Base-by-base conservation (phyloP, 176 grass and related monocot genomes). In the Zoysia japonica region DNA sequence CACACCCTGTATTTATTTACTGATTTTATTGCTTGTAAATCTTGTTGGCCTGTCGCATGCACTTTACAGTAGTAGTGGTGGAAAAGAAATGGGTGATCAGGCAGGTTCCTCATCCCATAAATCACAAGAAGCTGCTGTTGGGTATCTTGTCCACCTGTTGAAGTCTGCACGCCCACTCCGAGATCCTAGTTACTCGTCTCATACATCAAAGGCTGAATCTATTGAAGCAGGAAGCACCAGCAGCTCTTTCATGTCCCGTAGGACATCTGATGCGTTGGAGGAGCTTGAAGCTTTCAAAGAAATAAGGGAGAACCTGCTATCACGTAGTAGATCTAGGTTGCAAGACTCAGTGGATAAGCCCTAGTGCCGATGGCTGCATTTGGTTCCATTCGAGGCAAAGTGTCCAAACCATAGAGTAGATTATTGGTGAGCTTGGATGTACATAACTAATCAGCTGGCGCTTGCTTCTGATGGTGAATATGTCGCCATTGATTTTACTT, bases 81-180 rank as follows among this genome's bases (percentile, higher is more conserved):
- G 85, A 41, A 98, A 84, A 84, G 90, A 95, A 63, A 50, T 44
- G 5, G 80, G 83, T 74, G 76, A 90, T 73, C 67, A 82, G 83
- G 52, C 76, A 42, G 68, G 84, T 17, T 87, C 83, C 1, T 89
- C 90, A 8, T 89, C 90, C 41, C 88, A 93, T 76, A 99, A 93
- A 88, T 99, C 92, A 48, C 96, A 89, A 86, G 88, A 96, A 45
- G 96, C 92, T 13, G 90, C 90, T 45, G 96, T 96, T 41, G 96
- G 90, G 51, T 81, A 75, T 76, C 90, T 99, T 79, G 86, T 99
- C 72, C 92, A 89, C 36, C 80, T 99, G 79, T 86, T 99, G 59
- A 93, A 36, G 72, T 88, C 86, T 50, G 90, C 96, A 61, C 70
- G 84, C 2, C 88, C 96, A 1, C 74, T 99, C 9, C 81, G 92